Evolutionary conservation across 1,284 basidiomycete genomes (phyloP), one percentile per base, ranked within the genome.

Genomic region (Papiliotrema laurentii): DNA sequence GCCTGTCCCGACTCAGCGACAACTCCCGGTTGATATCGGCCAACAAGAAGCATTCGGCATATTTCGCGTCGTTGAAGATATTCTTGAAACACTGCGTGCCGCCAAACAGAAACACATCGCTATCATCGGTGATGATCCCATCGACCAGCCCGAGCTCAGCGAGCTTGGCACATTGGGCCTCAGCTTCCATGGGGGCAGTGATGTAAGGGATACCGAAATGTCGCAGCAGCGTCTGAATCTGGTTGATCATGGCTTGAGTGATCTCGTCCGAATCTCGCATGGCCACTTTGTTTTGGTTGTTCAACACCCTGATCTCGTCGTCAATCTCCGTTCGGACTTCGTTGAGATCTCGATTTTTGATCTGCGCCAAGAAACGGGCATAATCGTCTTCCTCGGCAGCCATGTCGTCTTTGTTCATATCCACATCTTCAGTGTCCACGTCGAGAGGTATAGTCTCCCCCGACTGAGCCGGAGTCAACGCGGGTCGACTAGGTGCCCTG

Each of bases 51-150:
- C 91, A 93, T 72, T 98, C 94, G 50, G 97, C 94, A 9, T 90
- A 96, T 78, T 97, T 97, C 52, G 89, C 88, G 75, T 97, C 91
- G 73, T 97, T 97, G 78, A 99, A 99, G 87, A 99, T 96, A 72
- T 99, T 97, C 75, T 96, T 96, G 80, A 88, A 97, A 37, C 98
- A 89, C 25, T 90, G 84, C 51, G 81, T 77, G 16, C 89, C 94
- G 27, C 96, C 94, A 60, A 99, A 99, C 39, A 98, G 83, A 73
- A 99, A 99, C 30, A 98, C 92, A 65, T 99, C 96, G 16, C 91
- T 96, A 73, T 99, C 96, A 72, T 99, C 96, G 0, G 96, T 99
- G 71, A 99, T 98, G 58, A 98, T 87, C 0, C 96, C 96, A 61
- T 98, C 92, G 31, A 97, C 94, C 24, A 98, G 80, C 2, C 84